Evolutionary conservation across 1,284 basidiomycete genomes (phyloP).

Genomic region (Leccinum proliferum): DNA sequence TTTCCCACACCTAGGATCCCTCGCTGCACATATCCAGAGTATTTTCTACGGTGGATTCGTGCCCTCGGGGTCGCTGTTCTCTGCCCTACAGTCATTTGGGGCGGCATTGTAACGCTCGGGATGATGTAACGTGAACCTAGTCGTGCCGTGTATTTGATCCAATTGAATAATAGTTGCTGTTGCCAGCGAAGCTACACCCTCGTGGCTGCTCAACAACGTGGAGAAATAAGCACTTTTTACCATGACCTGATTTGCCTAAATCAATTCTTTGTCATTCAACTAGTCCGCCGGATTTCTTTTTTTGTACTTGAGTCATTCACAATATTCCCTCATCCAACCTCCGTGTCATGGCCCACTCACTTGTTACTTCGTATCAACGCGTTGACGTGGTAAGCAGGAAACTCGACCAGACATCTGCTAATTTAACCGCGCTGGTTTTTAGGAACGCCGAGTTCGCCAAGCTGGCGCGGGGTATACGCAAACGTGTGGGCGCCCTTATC

Average conservation of each 20-base stretch:
- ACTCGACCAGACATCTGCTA: not conserved
- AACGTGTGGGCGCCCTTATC: not conserved
- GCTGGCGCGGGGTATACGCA: not conserved
- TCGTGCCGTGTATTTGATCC: not conserved
- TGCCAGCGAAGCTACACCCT: not conserved
- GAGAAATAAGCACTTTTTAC: not conserved
- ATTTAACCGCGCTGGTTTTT: not conserved
- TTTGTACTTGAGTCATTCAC: not conserved
- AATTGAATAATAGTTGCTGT: not conserved
- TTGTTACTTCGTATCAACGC: not conserved
- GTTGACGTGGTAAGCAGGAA: not conserved
- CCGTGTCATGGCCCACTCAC: not conserved
- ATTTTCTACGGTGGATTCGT: not conserved
- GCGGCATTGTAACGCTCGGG: not conserved
- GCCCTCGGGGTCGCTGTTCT: not conserved
- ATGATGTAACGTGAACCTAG: not conserved
- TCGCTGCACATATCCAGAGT: not conserved
- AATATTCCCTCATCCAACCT: not conserved
- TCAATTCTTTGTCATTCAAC: not conserved
- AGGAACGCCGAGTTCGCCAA: not conserved
- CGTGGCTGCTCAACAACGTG: not conserved
- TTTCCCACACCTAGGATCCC: conserved; percentile 1
- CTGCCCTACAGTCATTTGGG: conserved; percentile 7
- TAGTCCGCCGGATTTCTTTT: not conserved
- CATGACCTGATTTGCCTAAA: not conserved